A percentile compares a stretch with the other conserved stretches of the same genome.
Evolutionary conservation across 495 filamentous ascomycete species (phyloP).

Genomic region (Penicillium daleae): DNA sequence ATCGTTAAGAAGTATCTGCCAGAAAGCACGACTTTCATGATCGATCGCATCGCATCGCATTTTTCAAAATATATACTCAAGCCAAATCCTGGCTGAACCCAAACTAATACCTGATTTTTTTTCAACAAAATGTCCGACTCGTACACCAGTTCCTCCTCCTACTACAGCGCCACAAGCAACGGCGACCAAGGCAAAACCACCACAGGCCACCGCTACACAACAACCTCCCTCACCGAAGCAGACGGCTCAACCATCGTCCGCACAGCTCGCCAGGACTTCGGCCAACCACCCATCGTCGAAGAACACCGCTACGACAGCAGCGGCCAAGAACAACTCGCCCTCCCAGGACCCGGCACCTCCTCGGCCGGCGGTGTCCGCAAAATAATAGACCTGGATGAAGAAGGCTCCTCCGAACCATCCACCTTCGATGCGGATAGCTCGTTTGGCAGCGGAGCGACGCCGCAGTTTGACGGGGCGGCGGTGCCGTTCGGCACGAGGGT

Average conservation of each 20-base stretch:
- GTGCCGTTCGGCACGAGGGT: constrained; percentile 17
- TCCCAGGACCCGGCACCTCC: constrained; percentile 15
- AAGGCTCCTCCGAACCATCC: constrained; percentile 8
- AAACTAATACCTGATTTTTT: not conserved
- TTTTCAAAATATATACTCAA: not conserved
- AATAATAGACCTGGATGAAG: constrained; percentile 38
- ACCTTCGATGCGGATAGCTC: constrained; percentile 8
- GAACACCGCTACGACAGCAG: constrained; percentile 42
- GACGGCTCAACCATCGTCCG: constrained; percentile 45
- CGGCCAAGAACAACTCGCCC: constrained; percentile 36
- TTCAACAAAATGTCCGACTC: constrained; percentile 26
- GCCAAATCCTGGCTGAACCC: no score
- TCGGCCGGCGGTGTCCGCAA: constrained; percentile 32
- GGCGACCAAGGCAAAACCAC: constrained; percentile 27
- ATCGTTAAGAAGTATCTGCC: not conserved
- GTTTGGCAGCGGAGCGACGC: constrained; percentile 12
- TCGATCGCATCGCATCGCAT: not conserved
- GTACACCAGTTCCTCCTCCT: constrained; percentile 37
- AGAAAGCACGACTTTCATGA: not conserved
- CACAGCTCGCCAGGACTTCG: constrained; percentile 43
- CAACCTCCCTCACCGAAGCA: constrained; percentile 37
- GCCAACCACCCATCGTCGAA: constrained; percentile 38
- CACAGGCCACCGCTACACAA: constrained; percentile 43
- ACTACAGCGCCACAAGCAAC: constrained; percentile 39
- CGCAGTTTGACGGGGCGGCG: constrained; percentile 18